Percentiles rank a stretch among this genome's conserved stretches.
phyloP scores from a whole-genome alignment of 345 rosid species.

The Noccaea caerulescens region DNA sequence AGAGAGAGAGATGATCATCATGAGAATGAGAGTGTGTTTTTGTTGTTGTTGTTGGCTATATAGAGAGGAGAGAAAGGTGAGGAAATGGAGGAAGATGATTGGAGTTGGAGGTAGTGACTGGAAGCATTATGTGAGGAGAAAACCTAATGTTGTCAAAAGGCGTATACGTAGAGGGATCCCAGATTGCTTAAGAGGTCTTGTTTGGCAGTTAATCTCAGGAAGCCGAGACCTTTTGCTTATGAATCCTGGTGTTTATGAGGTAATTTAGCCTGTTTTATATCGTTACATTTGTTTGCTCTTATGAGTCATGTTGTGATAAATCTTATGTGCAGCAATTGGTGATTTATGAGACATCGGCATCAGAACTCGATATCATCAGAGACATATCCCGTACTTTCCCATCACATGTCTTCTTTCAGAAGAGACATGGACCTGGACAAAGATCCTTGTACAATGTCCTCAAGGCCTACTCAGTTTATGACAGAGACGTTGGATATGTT shows the following conservation, averaged over 20 bases:
- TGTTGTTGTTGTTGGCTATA: constrained; percentile 38
- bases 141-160: constrained; percentile 83
- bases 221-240: constrained; percentile 92
- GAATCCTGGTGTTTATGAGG: constrained; percentile 99
- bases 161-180: constrained; percentile 93
- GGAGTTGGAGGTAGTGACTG: constrained; percentile 98
- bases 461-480: constrained; percentile 95
- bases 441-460: constrained; percentile 94
- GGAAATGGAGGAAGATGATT: constrained; percentile 99
- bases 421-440: constrained; percentile 99
- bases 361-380: constrained; percentile 91
- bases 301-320: not conserved
- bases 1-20: too few relatives aligned
- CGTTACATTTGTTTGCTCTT: not conserved
- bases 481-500: constrained; percentile 97
- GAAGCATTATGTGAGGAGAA: constrained; percentile 90
- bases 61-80: constrained; percentile 85
- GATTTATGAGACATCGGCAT: constrained; percentile 88
- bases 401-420: constrained; percentile 96
- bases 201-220: constrained; percentile 96
- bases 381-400: constrained; percentile 98
- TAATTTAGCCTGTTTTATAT: constrained; percentile 17
- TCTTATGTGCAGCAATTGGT: constrained; percentile 76
- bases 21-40: not conserved
- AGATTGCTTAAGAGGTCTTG: constrained; percentile 96